Evolutionary conservation across 192 early-diverging fungal species (phyloP).

Genomic region (Gorgonomyces haynaldii): DNA sequence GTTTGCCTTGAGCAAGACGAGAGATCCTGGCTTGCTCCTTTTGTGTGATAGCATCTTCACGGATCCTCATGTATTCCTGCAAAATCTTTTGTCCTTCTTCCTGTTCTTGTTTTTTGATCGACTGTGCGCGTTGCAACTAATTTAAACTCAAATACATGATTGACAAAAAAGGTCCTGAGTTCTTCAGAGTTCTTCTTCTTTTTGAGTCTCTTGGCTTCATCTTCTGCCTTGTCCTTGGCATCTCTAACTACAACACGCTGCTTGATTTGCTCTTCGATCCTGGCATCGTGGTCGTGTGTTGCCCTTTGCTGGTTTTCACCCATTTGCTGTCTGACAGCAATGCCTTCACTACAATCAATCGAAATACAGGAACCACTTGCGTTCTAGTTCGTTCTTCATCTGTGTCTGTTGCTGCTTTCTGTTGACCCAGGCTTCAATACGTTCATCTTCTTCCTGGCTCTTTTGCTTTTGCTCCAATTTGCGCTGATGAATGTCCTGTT

Average conservation of each 20-base stretch:
- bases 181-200: conserved; percentile 8
- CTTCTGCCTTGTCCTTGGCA: conserved; percentile 5
- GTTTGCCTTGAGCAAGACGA: conserved; percentile 4
- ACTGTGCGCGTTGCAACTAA: conserved; percentile 8
- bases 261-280: conserved; percentile 16
- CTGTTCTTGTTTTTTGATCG: not conserved
- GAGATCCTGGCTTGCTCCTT: not conserved
- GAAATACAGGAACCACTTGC: conserved; percentile 20
- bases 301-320: conserved; percentile 14
- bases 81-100: conserved; percentile 2
- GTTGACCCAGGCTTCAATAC: conserved; percentile 18
- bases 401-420: conserved; percentile 18
- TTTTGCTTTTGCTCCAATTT: conserved; percentile 2
- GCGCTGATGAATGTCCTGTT: not conserved
- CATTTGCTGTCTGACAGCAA: conserved; percentile 10
- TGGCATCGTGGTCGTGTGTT: conserved; percentile 10
- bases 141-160: conserved; percentile 13
- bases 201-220: conserved; percentile 1
- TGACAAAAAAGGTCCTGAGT: conserved; percentile 15
- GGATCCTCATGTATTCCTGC: conserved; percentile 9
- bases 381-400: conserved; percentile 23
- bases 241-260: conserved; percentile 17
- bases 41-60: not conserved
- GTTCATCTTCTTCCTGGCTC: conserved; percentile 11
- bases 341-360: conserved; percentile 13